Evolutionary conservation across 1,139 yeast species (phyloP).

Genomic region (Candida pseudoviswanathii): DNA sequence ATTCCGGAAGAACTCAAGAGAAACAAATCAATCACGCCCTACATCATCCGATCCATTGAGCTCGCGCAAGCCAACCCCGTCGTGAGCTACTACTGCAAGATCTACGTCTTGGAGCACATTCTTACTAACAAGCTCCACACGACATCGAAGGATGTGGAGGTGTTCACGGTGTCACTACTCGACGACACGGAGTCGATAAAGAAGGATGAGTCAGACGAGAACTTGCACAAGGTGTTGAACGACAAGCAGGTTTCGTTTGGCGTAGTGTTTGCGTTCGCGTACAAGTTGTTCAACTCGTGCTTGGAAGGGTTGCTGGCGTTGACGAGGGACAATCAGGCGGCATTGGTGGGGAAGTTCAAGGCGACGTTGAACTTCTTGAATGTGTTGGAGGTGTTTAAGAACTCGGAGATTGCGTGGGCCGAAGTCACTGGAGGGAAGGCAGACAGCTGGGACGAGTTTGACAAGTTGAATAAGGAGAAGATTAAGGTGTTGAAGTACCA

Average conservation of each 20-base stretch:
- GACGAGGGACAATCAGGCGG: conserved; percentile 24
- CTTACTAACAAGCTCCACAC: conserved; percentile 60
- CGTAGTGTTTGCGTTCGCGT: conserved; percentile 62
- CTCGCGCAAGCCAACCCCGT: conserved; percentile 52
- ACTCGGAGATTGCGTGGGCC: conserved; percentile 31
- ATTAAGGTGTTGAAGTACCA: conserved; percentile 42
- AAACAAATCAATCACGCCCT: conserved; percentile 46
- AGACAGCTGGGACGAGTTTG: conserved; percentile 27
- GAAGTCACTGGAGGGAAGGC: conserved; percentile 38
- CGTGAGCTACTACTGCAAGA: conserved; percentile 58
- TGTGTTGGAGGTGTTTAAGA: conserved; percentile 31
- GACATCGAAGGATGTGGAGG: conserved; percentile 52
- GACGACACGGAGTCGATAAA: conserved; percentile 65
- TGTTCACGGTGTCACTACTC: conserved; percentile 57
- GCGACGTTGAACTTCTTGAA: conserved; percentile 42
- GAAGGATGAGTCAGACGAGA: conserved; percentile 34
- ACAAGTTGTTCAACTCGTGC: conserved; percentile 58
- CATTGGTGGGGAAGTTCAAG: conserved; percentile 32
- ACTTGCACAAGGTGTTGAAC: conserved; percentile 43
- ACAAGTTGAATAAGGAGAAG: conserved; percentile 33
- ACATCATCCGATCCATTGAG: conserved; percentile 52
- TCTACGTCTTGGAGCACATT: conserved; percentile 68
- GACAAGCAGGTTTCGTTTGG: conserved; percentile 61
- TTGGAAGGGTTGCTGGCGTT: conserved; percentile 31
- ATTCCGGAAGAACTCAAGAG: conserved; percentile 32